Conservation (phyloP, 2,329 filamentous ascomycete species). For the Penicillium brasilianum region DNA sequence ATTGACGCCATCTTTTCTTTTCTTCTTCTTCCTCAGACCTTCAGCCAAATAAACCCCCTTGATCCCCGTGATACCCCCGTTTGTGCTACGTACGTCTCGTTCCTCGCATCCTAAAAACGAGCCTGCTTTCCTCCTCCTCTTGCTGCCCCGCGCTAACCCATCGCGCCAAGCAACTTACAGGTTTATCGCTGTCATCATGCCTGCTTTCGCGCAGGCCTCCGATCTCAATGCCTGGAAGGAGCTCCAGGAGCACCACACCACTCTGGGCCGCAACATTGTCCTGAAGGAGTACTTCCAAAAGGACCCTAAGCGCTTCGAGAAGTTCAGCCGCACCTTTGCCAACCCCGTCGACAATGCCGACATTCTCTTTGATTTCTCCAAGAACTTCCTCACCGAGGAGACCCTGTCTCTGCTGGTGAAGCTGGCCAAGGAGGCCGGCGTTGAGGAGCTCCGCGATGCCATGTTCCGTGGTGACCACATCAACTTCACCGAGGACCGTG, state of each 20-base stretch:
- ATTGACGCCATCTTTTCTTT: constrained; percentile 28
- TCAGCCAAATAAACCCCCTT: not conserved
- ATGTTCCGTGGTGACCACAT: constrained; percentile 99
- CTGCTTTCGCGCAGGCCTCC: constrained; percentile 70
- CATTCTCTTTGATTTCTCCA: constrained; percentile 97
- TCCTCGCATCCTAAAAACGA: not conserved
- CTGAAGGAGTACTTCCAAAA: constrained; percentile 91
- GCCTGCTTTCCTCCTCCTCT: constrained; percentile 2
- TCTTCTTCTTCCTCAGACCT: constrained; percentile 5
- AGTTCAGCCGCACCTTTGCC: constrained; percentile 84
- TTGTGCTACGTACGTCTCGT: constrained; percentile 12
- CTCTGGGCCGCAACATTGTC: constrained; percentile 84
- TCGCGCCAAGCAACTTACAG: constrained; percentile 12
- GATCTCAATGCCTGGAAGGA: constrained; percentile 85
- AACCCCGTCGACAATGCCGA: constrained; percentile 79
- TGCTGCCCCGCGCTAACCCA: constrained; percentile 37
- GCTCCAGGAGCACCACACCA: constrained; percentile 88
- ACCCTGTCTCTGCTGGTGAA: constrained; percentile 84
- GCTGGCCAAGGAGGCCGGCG: constrained; percentile 85
- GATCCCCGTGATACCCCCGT: constrained; percentile 17
- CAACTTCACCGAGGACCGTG: constrained; percentile 97
- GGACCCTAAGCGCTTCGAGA: constrained; percentile 85
- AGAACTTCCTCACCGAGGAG: constrained; percentile 96
- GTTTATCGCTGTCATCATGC: constrained; percentile 37
- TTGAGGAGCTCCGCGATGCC: constrained; percentile 92